Percentiles rank a stretch among this genome's conserved stretches.
Evolutionary conservation across 108 stramenopile genomes (phyloP).

Genomic region (Pseudonitzschia delicatissima): DNA sequence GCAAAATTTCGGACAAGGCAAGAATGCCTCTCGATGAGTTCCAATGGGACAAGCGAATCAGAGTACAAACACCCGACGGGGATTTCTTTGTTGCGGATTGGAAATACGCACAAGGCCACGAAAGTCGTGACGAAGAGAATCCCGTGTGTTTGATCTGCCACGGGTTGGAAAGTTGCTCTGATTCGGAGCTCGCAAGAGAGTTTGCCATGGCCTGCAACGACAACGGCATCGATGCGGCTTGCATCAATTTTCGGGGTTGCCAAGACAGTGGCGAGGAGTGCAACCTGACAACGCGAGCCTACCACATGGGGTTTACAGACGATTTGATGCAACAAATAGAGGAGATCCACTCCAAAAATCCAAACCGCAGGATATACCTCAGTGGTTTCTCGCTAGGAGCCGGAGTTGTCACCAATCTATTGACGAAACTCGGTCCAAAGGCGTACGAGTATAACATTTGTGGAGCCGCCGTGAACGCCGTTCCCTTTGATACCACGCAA

Average conservation of each 20-base stretch:
- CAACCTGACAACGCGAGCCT: conserved; percentile 37
- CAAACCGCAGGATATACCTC: conserved; percentile 46
- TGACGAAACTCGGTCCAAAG: conserved; percentile 72
- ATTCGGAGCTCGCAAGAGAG: conserved; percentile 49
- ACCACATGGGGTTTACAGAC: conserved; percentile 92
- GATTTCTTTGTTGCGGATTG: conserved; percentile 78
- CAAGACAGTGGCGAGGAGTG: conserved; percentile 33
- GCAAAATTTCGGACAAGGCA: not conserved
- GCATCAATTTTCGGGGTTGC: conserved; percentile 90
- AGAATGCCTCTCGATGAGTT: conserved; percentile 24
- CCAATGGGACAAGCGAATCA: conserved; percentile 37
- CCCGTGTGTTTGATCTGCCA: conserved; percentile 62
- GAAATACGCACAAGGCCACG: conserved; percentile 28
- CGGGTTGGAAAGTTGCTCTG: conserved; percentile 74
- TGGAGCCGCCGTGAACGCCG: conserved; percentile 83
- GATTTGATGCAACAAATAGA: conserved; percentile 61
- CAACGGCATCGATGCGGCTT: conserved; percentile 57
- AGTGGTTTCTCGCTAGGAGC: conserved; percentile 89
- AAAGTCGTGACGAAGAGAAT: not conserved
- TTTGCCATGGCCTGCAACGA: conserved; percentile 52
- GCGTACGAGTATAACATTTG: conserved; percentile 48
- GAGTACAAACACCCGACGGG: conserved; percentile 53
- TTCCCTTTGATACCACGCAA: conserved; percentile 70
- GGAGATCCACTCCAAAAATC: conserved; percentile 9
- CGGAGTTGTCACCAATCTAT: conserved; percentile 80